Conservation (phyloP, 2,329 filamentous ascomycete species). For the Trichoderma asperellum region DNA sequence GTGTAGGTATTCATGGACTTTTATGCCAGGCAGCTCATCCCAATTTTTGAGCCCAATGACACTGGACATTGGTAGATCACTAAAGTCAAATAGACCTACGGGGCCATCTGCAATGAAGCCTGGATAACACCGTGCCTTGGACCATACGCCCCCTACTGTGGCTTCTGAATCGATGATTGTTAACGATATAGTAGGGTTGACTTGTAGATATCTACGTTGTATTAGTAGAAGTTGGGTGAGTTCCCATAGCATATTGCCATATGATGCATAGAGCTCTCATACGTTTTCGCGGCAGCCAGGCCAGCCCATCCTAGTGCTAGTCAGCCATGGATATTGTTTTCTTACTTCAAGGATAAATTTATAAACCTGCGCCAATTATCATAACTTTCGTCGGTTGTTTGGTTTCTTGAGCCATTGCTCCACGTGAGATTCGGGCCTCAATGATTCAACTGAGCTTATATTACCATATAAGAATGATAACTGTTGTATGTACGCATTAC, state of each 20-base stretch:
- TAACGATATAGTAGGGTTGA: not conserved
- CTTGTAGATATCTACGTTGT: not conserved
- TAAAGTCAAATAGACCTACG: constrained; percentile 19
- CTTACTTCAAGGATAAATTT: too few relatives aligned
- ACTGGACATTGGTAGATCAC: constrained; percentile 1
- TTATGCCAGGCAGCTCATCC: constrained; percentile 13
- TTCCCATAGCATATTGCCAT: not conserved
- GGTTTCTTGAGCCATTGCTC: not conserved
- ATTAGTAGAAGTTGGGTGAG: not conserved
- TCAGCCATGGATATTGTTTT: not conserved
- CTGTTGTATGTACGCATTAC: too few relatives aligned
- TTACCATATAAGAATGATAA: not conserved
- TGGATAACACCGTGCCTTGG: constrained; percentile 18
- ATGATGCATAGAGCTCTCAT: not conserved
- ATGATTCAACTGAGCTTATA: not conserved
- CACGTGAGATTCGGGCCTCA: not conserved
- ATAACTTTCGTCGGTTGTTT: not conserved
- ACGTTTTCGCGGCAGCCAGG: constrained; percentile 14
- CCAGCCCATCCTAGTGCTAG: constrained; percentile 1
- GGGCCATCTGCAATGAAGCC: constrained; percentile 21
- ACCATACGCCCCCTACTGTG: constrained; percentile 16
- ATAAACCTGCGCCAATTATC: constrained; percentile 1
- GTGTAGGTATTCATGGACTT: constrained; percentile 6
- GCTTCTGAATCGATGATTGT: not conserved
- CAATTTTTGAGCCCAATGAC: constrained; percentile 8